phyloP scores from a whole-genome alignment of 2,329 filamentous ascomycete genomes.

The Trichophyton mentagrophytes region DNA sequence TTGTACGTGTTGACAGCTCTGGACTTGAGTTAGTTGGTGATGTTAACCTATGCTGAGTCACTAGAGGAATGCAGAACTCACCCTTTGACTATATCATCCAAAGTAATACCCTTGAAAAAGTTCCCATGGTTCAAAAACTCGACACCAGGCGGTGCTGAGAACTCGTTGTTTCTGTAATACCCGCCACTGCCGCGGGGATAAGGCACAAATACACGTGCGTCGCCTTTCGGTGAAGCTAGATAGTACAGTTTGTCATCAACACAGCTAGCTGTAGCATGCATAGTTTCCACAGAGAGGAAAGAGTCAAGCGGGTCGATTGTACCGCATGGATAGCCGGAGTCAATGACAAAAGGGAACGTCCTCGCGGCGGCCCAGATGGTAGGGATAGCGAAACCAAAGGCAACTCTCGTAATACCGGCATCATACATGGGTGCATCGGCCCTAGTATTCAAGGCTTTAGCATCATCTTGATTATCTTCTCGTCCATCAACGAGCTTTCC shows the following conservation, averaged over 20 bases:
- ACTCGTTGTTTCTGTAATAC: neutral
- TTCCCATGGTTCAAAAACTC: neutral
- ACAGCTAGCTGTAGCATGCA: slow-evolving; percentile 5
- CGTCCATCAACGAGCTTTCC: slow-evolving; percentile 4
- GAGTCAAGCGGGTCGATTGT: neutral
- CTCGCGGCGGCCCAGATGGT: neutral
- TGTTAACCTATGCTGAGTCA: neutral
- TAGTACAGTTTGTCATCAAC: slow-evolving; percentile 9
- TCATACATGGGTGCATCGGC: neutral
- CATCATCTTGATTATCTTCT: neutral
- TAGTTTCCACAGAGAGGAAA: slow-evolving; percentile 3
- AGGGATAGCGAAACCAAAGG: slow-evolving; percentile 2
- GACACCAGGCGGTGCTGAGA: neutral
- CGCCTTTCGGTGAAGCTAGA: slow-evolving; percentile 11
- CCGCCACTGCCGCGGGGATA: too few relatives aligned
- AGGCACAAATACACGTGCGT: slow-evolving; percentile 14
- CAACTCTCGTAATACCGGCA: neutral
- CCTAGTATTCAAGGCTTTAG: neutral
- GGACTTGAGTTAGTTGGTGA: neutral
- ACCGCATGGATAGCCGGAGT: slow-evolving; percentile 11
- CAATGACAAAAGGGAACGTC: slow-evolving; percentile 10
- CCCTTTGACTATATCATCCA: neutral
- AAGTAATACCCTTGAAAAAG: neutral
- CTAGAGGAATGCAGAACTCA: neutral
- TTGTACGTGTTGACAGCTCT: neutral